Percentiles rank a stretch among this genome's conserved stretches.
These are phyloP conservation scores for Xylariaceae sp. DNA, from an alignment of 2,329 filamentous ascomycete species.

Conservation along the genomic window DNA sequence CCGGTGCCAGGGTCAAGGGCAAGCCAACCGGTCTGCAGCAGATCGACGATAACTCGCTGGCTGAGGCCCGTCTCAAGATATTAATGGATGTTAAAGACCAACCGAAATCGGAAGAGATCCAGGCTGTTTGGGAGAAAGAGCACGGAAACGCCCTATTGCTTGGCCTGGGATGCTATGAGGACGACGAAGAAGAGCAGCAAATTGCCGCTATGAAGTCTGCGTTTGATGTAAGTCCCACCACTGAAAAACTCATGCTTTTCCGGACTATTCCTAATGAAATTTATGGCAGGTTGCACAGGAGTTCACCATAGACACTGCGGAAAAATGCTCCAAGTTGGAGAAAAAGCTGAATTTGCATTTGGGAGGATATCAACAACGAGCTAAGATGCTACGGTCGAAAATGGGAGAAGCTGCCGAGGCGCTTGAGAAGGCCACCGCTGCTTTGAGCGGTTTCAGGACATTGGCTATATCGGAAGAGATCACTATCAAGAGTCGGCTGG, in stretches of 20 bases:
- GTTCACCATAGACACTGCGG: constrained; percentile 67
- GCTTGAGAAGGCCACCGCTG: constrained; percentile 66
- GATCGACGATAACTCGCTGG: constrained; percentile 68
- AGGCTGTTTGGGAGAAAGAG: constrained; percentile 50
- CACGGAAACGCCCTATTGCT: constrained; percentile 61
- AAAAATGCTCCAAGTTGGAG: constrained; percentile 80
- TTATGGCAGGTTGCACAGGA: constrained; percentile 61
- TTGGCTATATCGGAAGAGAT: constrained; percentile 76
- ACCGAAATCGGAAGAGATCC: constrained; percentile 48
- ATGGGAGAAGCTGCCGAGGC: constrained; percentile 70
- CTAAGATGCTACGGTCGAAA: constrained; percentile 75
- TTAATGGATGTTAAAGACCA: constrained; percentile 60
- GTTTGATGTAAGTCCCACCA: constrained; percentile 60
- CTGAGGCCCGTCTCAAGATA: constrained; percentile 72
- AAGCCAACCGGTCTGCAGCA: constrained; percentile 55
- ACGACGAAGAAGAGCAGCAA: constrained; percentile 69
- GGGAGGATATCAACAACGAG: constrained; percentile 84
- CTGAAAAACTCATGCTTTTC: background rate
- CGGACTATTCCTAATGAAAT: constrained; percentile 13
- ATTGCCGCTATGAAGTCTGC: constrained; percentile 60
- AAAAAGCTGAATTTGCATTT: constrained; percentile 87
- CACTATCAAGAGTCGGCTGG: constrained; percentile 67
- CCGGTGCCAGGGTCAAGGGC: constrained; percentile 61
- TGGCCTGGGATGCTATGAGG: constrained; percentile 74
- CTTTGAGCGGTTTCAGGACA: constrained; percentile 69